Evolutionary conservation across 371 early-diverging fungal genomes (phyloP).

Genomic region (Circinella minor): DNA sequence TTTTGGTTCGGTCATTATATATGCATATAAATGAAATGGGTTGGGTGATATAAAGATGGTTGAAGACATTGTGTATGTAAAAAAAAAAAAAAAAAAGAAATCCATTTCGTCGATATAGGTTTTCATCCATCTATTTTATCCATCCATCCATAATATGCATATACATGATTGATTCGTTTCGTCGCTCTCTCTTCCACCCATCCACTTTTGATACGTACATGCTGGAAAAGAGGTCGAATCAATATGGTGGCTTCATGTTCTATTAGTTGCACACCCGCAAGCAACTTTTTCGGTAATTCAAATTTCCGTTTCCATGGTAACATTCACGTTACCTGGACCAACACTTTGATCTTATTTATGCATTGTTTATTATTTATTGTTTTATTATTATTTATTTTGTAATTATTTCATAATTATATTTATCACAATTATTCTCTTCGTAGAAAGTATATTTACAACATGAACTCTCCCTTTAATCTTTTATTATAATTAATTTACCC

Average conservation of each 20-base stretch:
- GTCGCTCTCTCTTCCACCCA: constrained; percentile 6
- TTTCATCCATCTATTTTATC: constrained; percentile 13
- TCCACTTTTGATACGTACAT: constrained; percentile 13
- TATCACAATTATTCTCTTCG: too few species aligned
- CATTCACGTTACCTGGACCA: too few species aligned
- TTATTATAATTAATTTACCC: too few species aligned
- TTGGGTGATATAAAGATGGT: too few species aligned
- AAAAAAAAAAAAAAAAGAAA: not conserved
- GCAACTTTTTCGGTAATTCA: constrained; percentile 1
- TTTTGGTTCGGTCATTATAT: too few species aligned
- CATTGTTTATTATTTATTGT: too few species aligned
- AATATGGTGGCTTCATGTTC: not conserved
- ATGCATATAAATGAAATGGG: not conserved
- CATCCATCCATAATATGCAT: constrained; percentile 13
- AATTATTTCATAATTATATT: too few species aligned
- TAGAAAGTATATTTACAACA: too few species aligned
- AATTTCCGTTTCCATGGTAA: not conserved
- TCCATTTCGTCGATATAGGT: not conserved
- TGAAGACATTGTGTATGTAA: too few species aligned
- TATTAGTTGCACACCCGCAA: not conserved
- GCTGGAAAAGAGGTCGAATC: constrained; percentile 20
- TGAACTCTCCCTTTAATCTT: too few species aligned
- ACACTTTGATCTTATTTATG: too few species aligned
- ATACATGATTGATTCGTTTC: not conserved
- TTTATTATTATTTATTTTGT: too few species aligned